Conservation (phyloP, 495 filamentous ascomycete species). For the Lasiosphaeria miniovina region DNA sequence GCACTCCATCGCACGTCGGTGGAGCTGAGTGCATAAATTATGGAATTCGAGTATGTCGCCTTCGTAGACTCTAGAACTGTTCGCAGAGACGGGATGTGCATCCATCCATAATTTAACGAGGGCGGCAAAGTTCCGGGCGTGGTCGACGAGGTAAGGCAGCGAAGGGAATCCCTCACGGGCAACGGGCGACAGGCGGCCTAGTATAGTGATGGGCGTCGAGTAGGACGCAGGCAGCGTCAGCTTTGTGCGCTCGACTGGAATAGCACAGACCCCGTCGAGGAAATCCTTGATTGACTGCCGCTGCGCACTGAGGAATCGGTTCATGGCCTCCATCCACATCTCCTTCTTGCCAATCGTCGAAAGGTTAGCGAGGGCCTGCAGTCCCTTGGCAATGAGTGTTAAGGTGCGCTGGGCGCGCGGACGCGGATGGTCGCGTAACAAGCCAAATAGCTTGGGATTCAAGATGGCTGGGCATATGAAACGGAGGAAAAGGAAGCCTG, state of each 20-base stretch:
- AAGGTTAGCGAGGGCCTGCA: slow-evolving; percentile 94
- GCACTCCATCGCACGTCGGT: slow-evolving; percentile 58
- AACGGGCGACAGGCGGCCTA: slow-evolving; percentile 74
- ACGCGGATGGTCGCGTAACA: slow-evolving; percentile 82
- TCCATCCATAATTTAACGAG: slow-evolving; percentile 87
- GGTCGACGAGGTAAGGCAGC: slow-evolving; percentile 91
- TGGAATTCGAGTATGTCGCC: slow-evolving; percentile 73
- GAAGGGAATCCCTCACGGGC: slow-evolving; percentile 92
- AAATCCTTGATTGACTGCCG: slow-evolving; percentile 79
- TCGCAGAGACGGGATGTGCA: slow-evolving; percentile 44
- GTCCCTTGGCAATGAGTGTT: slow-evolving; percentile 88
- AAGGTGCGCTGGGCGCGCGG: slow-evolving; percentile 84
- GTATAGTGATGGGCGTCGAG: slow-evolving; percentile 87
- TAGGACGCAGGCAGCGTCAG: slow-evolving; percentile 78
- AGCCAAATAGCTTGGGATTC: slow-evolving; percentile 92
- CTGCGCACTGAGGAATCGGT: slow-evolving; percentile 64
- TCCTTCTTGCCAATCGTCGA: slow-evolving; percentile 93
- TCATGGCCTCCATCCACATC: slow-evolving; percentile 99
- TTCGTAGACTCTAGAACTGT: slow-evolving; percentile 47
- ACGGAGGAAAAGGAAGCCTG: slow-evolving; percentile 91
- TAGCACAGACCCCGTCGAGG: slow-evolving; percentile 79
- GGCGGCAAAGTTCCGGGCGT: slow-evolving; percentile 82
- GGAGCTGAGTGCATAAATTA: slow-evolving; percentile 64
- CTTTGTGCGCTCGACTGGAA: slow-evolving; percentile 66
- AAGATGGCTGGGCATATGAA: slow-evolving; percentile 96